Conservation (phyloP, 2,329 filamentous ascomycete genomes). For the Phoma herbarum region DNA sequence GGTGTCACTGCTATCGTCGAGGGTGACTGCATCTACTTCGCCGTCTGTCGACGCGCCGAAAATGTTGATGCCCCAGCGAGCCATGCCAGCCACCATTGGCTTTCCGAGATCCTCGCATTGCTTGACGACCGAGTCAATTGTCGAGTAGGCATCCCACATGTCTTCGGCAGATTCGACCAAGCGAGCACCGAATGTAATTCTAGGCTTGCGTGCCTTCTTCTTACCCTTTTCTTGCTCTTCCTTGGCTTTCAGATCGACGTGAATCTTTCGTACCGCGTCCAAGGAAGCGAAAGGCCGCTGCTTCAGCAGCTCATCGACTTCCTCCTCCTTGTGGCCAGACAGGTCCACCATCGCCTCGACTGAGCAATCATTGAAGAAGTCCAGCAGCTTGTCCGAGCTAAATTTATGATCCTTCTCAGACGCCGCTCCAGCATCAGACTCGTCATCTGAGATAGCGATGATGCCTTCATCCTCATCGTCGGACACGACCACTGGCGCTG, state of each 20-base stretch:
- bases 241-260: slow-evolving; percentile 46
- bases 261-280: slow-evolving; percentile 71
- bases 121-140: slow-evolving; percentile 82
- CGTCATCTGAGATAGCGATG: slow-evolving; percentile 50
- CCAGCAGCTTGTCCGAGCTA: slow-evolving; percentile 68
- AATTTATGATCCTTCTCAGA: slow-evolving; percentile 36
- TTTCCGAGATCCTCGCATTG: slow-evolving; percentile 78
- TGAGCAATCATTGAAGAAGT: slow-evolving; percentile 84
- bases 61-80: slow-evolving; percentile 73
- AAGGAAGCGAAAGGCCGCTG: slow-evolving; percentile 78
- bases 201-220: slow-evolving; percentile 50
- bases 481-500: slow-evolving; percentile 29
- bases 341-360: slow-evolving; percentile 82
- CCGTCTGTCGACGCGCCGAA: slow-evolving; percentile 67
- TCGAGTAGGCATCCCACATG: slow-evolving; percentile 81
- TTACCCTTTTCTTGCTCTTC: slow-evolving; percentile 41
- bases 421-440: slow-evolving; percentile 55
- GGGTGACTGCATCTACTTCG: slow-evolving; percentile 67
- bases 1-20: slow-evolving; percentile 55
- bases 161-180: slow-evolving; percentile 72
- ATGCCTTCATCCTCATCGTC: slow-evolving; percentile 48
- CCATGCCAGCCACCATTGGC: slow-evolving; percentile 70
- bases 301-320: slow-evolving; percentile 73
- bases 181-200: slow-evolving; percentile 68
- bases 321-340: slow-evolving; percentile 74